These are phyloP conservation scores for Dactylis glomerata DNA, from an alignment of 176 grass and related monocot species.

Conservation along the genomic window DNA sequence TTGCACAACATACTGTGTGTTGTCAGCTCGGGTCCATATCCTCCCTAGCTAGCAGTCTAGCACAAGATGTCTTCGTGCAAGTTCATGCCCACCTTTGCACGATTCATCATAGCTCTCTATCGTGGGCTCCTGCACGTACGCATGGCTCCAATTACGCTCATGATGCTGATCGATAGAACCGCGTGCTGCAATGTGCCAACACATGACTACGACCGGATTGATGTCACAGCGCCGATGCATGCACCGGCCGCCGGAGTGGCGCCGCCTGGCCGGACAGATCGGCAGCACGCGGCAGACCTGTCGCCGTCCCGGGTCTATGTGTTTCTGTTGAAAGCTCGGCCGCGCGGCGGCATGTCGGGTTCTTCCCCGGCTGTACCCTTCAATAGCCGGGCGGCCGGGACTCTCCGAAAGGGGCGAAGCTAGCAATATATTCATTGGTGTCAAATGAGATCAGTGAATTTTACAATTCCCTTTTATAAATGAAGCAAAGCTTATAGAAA, in stretches of 20 bases:
- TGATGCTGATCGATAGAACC: background rate
- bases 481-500: too few species aligned
- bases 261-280: background rate
- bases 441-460: too few species aligned
- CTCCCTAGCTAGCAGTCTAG: background rate
- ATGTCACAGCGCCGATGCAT: slow-evolving; percentile 4
- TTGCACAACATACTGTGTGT: too few species aligned
- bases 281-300: background rate
- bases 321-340: background rate
- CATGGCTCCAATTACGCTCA: background rate
- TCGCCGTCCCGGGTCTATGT: background rate
- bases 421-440: too few species aligned
- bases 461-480: too few species aligned
- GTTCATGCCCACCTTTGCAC: background rate
- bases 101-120: background rate
- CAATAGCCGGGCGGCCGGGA: background rate
- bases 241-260: slow-evolving; percentile 6
- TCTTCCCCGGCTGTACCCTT: background rate
- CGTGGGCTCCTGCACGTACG: background rate
- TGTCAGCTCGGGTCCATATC: too few species aligned
- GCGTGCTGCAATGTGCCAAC: background rate
- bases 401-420: too few species aligned
- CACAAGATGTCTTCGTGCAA: background rate
- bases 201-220: background rate
- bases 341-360: slow-evolving; percentile 23